Evolutionary conservation across 140 eudicot species (phyloP).

Genomic region (Senecio squalidus): DNA sequence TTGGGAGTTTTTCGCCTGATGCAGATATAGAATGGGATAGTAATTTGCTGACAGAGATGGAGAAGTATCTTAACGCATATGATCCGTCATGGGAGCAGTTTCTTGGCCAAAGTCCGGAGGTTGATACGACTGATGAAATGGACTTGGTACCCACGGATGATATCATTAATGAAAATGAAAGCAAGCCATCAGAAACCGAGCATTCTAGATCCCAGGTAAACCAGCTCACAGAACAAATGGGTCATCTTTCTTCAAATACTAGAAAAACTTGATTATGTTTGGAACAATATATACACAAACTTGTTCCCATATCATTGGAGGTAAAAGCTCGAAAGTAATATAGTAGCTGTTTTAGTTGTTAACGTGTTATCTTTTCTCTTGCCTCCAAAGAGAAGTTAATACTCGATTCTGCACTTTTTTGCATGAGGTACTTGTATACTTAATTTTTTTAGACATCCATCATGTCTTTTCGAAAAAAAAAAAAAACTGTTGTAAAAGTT

Average conservation of each 20-base stretch:
- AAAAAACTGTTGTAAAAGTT: conserved; percentile 4
- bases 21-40: conserved; percentile 57
- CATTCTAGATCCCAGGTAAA: conserved; percentile 55
- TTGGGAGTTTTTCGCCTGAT: conserved; percentile 51
- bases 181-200: conserved; percentile 39
- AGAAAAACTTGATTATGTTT: conserved; percentile 35
- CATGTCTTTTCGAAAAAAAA: conserved; percentile 6
- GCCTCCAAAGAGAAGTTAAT: conserved; percentile 9
- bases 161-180: conserved; percentile 30
- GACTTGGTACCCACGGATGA: conserved; percentile 37
- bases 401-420: conserved; percentile 19
- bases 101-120: conserved; percentile 34
- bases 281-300: conserved; percentile 17
- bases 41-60: conserved; percentile 48
- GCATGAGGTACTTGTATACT: conserved; percentile 25
- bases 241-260: conserved; percentile 49
- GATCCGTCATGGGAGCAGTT: conserved; percentile 80
- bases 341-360: conserved; percentile 1
- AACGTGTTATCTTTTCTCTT: neutral
- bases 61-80: conserved; percentile 34
- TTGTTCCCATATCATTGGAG: conserved; percentile 8
- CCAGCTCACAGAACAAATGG: conserved; percentile 82
- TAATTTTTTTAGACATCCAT: neutral
- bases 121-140: conserved; percentile 40
- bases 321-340: conserved; percentile 23